Conservation (phyloP, 1,139 yeast species). For the Petasospora fabianii region DNA sequence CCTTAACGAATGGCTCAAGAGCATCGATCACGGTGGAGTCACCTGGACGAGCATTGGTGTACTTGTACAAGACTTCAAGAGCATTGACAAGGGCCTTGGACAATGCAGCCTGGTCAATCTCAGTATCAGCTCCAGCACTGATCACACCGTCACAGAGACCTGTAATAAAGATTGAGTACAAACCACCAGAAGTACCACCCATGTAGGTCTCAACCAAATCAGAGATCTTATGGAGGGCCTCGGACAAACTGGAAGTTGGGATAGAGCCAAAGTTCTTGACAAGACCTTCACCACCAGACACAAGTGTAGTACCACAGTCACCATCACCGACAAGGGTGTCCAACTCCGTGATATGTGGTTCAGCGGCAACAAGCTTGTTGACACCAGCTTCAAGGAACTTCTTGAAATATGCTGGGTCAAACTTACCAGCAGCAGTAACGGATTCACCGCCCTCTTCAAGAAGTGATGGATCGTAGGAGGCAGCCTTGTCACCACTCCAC, state of each 20-base stretch:
- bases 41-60: conserved; percentile 87
- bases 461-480: conserved; percentile 34
- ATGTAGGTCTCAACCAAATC: conserved; percentile 80
- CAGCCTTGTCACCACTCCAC: conserved; percentile 29
- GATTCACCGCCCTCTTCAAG: conserved; percentile 34
- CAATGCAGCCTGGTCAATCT: conserved; percentile 31
- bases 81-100: conserved; percentile 49
- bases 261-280: conserved; percentile 47
- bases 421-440: conserved; percentile 37
- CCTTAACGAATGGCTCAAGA: conserved; percentile 77
- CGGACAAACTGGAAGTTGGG: conserved; percentile 47
- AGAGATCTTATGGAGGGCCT: conserved; percentile 58
- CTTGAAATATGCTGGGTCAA: conserved; percentile 35
- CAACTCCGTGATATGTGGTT: conserved; percentile 77
- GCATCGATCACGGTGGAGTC: conserved; percentile 89
- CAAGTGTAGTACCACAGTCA: conserved; percentile 91
- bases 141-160: conserved; percentile 55
- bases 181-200: conserved; percentile 98
- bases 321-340: conserved; percentile 96
- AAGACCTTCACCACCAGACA: conserved; percentile 75
- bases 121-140: conserved; percentile 32
- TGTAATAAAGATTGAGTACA: conserved; percentile 78
- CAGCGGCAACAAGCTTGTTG: conserved; percentile 46
- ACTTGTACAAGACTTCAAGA: conserved; percentile 61
- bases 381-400: conserved; percentile 45